Evolutionary conservation across 2,329 filamentous ascomycete genomes (phyloP), one percentile per base, ranked within the genome.

Genomic region (Beauveria medogensis): DNA sequence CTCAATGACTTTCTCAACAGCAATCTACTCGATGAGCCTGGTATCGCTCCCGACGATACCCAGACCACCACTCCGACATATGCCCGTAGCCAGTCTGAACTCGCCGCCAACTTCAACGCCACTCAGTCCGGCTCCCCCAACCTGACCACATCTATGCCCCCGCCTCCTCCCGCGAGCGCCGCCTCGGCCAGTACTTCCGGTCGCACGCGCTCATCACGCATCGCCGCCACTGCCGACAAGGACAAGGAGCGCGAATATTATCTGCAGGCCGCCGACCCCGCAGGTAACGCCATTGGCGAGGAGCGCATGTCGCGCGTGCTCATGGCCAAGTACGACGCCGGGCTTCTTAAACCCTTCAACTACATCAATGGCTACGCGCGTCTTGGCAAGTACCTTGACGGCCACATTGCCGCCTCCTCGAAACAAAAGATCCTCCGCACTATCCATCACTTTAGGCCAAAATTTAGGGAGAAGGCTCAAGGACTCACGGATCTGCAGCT

Each of bases 361-460:
- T 99, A 99, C 73, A 91, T 97, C 67, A 96, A 95, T 70, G 94
- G 94, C 14, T 99, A 99, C 73, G 89, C 91, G 12, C 85, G 92
- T 37, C 79, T 99, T 53, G 91, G 92, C 64, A 86, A 88, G 64
- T 99, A 97, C 73, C 92, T 99, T 81, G 92, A 97, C 69, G 85
- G 87, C 62, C 88, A 97, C 71, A 88, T 97, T 71, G 86, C 90
- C 58, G 84, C 89, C 26, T 79, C 84, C 18, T 94, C 90, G 22
- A 92, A 94, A 64, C 89, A 95, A 68, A 94, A 95, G 76, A 97
- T 99, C 64, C 77, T 96, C 50, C 86, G 91, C 63, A 93, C 96
- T 70, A 82, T 99, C 48, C 91, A 96, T 73, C 88, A 90, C 61
- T 99, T 99, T 75, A 83, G 94, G 51, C 94, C 94, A 18, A 96